Evolutionary conservation across 371 early-diverging fungal genomes (phyloP).

Genomic region (Circinella umbellata): DNA sequence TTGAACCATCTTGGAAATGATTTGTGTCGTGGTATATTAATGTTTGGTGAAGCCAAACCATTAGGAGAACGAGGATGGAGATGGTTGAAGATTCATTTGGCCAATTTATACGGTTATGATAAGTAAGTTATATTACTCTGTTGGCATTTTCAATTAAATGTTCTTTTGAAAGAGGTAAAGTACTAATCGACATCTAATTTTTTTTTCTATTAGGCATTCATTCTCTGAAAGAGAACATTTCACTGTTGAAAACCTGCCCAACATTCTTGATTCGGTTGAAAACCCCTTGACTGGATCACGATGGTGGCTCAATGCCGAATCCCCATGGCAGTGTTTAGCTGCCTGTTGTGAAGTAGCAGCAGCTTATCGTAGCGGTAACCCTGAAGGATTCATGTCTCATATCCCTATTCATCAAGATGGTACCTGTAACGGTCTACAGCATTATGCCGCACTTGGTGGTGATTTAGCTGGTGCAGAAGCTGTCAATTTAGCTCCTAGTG

Average conservation of each 20-base stretch:
- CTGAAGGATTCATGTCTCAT: constrained; percentile 70
- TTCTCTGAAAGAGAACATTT: constrained; percentile 84
- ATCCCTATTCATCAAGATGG: constrained; percentile 98
- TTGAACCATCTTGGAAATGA: constrained; percentile 97
- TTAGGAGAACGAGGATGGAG: constrained; percentile 85
- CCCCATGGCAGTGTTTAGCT: constrained; percentile 95
- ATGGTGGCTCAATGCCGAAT: constrained; percentile 94
- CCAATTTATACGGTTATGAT: constrained; percentile 93
- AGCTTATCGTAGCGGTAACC: constrained; percentile 79
- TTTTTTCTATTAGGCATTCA: constrained; percentile 53
- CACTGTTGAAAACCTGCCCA: constrained; percentile 72
- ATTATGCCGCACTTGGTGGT: constrained; percentile 98
- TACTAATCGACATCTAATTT: too few species aligned
- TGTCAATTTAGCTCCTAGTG: constrained; percentile 89
- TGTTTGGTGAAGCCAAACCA: constrained; percentile 85
- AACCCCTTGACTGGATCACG: constrained; percentile 75
- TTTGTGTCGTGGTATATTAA: constrained; percentile 90
- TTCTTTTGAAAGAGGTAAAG: too few species aligned
- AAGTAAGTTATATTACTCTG: constrained; percentile 54
- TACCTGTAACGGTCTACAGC: constrained; percentile 98
- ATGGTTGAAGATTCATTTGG: constrained; percentile 97
- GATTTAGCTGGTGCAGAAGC: constrained; percentile 90
- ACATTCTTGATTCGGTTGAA: constrained; percentile 87
- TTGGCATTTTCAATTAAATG: not conserved
- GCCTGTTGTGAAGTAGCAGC: constrained; percentile 87